Conservation (phyloP, 164 flowering plant species). For the Berberis thunbergii region DNA sequence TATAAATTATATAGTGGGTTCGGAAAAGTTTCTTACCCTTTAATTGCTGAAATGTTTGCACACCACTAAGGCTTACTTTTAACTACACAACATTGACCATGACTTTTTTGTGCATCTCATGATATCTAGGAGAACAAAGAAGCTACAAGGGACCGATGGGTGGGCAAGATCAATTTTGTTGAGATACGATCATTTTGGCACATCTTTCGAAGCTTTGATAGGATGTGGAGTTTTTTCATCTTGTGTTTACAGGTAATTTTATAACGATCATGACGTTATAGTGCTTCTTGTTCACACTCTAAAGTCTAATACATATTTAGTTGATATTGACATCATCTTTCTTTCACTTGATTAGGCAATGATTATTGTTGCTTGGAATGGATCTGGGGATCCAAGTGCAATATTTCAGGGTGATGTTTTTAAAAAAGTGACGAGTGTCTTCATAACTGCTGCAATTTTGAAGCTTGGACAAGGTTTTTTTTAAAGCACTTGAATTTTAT, state of each 20-base stretch:
- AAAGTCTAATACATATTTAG: too few species aligned
- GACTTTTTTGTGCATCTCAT: background rate
- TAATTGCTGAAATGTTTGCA: too few species aligned
- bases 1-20: too few species aligned
- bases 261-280: too few species aligned
- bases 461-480: constrained; percentile 77
- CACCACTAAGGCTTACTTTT: too few species aligned
- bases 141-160: constrained; percentile 38
- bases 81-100: too few species aligned
- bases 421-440: constrained; percentile 69
- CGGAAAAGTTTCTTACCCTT: too few species aligned
- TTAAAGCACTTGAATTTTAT: background rate
- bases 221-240: constrained; percentile 86
- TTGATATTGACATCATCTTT: too few species aligned
- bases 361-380: constrained; percentile 70
- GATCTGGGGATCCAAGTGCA: constrained; percentile 27
- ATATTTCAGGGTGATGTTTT: constrained; percentile 44
- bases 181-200: constrained; percentile 95
- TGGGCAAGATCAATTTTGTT: constrained; percentile 78
- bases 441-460: constrained; percentile 86
- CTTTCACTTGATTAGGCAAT: constrained; percentile 35
- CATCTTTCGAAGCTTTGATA: constrained; percentile 87
- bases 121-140: constrained; percentile 39
- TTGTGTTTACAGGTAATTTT: constrained; percentile 70
- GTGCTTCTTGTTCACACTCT: too few species aligned